phyloP scores from a whole-genome alignment of 805 yeast species.

The Yarrowia sp. region DNA sequence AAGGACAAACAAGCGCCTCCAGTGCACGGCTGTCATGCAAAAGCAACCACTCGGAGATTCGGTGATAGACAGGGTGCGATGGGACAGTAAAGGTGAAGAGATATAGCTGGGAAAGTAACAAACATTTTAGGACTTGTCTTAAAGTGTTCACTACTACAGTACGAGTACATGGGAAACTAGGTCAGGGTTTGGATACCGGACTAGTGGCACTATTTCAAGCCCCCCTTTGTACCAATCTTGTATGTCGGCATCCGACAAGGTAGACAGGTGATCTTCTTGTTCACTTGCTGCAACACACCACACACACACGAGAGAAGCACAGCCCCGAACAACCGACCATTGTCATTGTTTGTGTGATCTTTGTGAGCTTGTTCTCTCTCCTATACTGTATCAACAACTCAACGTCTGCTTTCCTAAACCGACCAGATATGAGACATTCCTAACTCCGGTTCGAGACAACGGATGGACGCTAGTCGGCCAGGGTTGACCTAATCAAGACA shows the following conservation, averaged over 20 bases:
- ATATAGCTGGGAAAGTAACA: too few species aligned
- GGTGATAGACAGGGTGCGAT: background rate
- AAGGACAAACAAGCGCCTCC: background rate
- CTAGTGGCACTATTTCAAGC: too few species aligned
- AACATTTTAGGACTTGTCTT: too few species aligned
- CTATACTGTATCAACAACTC: background rate
- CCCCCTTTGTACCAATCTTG: background rate
- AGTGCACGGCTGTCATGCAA: background rate
- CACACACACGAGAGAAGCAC: background rate
- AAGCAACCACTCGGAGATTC: background rate
- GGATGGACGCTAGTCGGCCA: too few species aligned
- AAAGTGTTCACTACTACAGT: too few species aligned
- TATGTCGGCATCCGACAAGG: background rate
- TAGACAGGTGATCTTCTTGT: background rate
- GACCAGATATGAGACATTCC: background rate
- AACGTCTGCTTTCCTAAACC: conserved; percentile 16
- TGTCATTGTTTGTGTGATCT: background rate
- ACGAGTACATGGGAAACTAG: too few species aligned
- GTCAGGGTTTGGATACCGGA: too few species aligned
- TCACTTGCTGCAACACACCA: background rate
- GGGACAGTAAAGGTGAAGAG: too few species aligned
- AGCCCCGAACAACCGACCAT: background rate
- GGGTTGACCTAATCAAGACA: too few species aligned
- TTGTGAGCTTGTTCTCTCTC: too few species aligned
- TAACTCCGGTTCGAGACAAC: too few species aligned